Evolutionary conservation across 495 filamentous ascomycete genomes (phyloP), one percentile per base, ranked within the genome.

Genomic region (Penicillium canescens): DNA sequence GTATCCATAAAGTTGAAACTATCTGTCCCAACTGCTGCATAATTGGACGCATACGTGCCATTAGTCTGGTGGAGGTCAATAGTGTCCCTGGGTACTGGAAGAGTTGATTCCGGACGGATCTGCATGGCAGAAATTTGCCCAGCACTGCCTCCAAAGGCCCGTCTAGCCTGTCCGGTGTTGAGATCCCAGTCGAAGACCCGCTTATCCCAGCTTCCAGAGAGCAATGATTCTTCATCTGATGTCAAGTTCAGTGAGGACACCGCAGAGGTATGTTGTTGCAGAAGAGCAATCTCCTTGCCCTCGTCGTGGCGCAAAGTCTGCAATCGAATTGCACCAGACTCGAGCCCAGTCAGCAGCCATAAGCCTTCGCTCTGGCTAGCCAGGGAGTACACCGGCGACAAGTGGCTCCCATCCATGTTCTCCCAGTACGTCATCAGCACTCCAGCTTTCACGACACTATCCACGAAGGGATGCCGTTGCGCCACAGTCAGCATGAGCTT

Each of bases 181-280:
- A 99, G 67, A 64, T 99, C 94, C 94, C 94, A 99, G 62, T 99
- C 91, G 44, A 89, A 83, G 7, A 98, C 84, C 14, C 80, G 84
- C 71, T 96, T 96, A 66, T 99, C 94, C 94, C 94, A 99, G 71
- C 91, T 92, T 2, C 94, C 94, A 12, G 92, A 96, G 3, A 99
- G 75, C 35, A 97, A 79, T 26, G 88, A 92, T 61, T 83, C 84
- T 73, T 99, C 94, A 57, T 98, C 92, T 3, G 85, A 80, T 0
- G 89, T 84, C 34, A 99, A 75, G 12, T 82, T 86, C 14, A 99
- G 73, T 20, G 94, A 90, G 11, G 92, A 96, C 24, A 99, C 92
- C 2, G 94, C 94, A 20, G 91, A 95, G 3, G 87, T 91, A 62
- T 99, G 94, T 50, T 89, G 84, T 44, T 87, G 84, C 31, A 99